Evolutionary conservation across 1,139 yeast genomes (phyloP).

Genomic region (Kurtzmaniella quercitrusa): DNA sequence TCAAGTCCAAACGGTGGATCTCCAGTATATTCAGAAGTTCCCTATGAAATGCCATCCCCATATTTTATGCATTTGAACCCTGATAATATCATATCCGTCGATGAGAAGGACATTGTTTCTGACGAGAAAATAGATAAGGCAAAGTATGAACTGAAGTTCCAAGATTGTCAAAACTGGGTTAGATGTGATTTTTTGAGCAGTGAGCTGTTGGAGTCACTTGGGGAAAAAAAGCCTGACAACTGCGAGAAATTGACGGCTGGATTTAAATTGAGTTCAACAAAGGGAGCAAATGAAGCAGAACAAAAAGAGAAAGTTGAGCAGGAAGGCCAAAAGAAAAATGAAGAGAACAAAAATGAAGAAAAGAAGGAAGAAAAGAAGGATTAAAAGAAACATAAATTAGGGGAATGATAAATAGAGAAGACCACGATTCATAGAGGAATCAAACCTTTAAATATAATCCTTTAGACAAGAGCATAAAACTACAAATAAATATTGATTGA

Average conservation of each 20-base stretch:
- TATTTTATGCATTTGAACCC: background rate
- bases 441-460: too few relatives aligned
- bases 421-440: too few relatives aligned
- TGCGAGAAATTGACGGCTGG: background rate
- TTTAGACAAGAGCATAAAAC: too few relatives aligned
- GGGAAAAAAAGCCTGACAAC: background rate
- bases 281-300: background rate
- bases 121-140: background rate
- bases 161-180: background rate
- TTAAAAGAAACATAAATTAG: background rate
- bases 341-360: slow-evolving; percentile 7
- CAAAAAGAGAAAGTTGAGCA: background rate
- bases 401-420: background rate
- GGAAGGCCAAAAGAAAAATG: background rate
- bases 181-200: background rate
- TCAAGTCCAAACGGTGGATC: background rate
- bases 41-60: background rate
- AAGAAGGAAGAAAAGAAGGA: slow-evolving; percentile 8
- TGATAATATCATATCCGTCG: background rate
- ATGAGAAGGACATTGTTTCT: background rate
- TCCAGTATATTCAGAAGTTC: background rate
- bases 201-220: background rate
- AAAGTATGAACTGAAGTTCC: background rate
- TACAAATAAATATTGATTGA: too few relatives aligned
- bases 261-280: background rate